Evolutionary conservation across 495 filamentous ascomycete species (phyloP).

Genomic region (Penicillium pulvis): DNA sequence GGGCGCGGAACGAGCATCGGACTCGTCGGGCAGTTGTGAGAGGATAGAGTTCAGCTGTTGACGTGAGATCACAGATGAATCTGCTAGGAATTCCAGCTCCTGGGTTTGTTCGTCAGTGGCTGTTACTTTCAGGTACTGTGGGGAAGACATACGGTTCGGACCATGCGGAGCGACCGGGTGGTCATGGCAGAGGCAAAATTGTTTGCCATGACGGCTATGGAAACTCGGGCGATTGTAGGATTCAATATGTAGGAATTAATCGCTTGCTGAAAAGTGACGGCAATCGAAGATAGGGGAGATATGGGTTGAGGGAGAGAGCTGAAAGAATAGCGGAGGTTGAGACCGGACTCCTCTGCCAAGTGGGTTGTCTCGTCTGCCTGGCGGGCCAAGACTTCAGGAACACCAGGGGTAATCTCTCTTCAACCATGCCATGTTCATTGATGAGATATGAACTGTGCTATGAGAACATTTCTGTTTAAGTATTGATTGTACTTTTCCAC

Average conservation of each 20-base stretch:
- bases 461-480: no score
- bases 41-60: conserved; percentile 71
- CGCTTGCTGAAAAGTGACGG: neutral
- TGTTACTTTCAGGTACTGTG: conserved; percentile 6
- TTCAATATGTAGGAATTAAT: neutral
- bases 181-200: conserved; percentile 54
- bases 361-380: conserved; percentile 8
- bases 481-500: no score
- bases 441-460: no score
- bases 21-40: conserved; percentile 68
- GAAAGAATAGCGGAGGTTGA: neutral
- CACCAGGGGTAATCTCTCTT: conserved; percentile 4
- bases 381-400: conserved; percentile 7
- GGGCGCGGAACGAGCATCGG: conserved; percentile 38
- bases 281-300: neutral
- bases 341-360: neutral
- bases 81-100: conserved; percentile 91
- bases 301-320: neutral
- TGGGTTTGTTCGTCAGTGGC: conserved; percentile 31
- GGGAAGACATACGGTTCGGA: conserved; percentile 69
- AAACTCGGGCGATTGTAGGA: neutral
- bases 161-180: conserved; percentile 81
- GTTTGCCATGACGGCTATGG: conserved; percentile 37
- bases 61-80: conserved; percentile 71
- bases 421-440: neutral